Percentiles rank a stretch among this genome's conserved stretches.
Conservation (phyloP, 139 green algal species). For the Coccomyxa sp. region DNA sequence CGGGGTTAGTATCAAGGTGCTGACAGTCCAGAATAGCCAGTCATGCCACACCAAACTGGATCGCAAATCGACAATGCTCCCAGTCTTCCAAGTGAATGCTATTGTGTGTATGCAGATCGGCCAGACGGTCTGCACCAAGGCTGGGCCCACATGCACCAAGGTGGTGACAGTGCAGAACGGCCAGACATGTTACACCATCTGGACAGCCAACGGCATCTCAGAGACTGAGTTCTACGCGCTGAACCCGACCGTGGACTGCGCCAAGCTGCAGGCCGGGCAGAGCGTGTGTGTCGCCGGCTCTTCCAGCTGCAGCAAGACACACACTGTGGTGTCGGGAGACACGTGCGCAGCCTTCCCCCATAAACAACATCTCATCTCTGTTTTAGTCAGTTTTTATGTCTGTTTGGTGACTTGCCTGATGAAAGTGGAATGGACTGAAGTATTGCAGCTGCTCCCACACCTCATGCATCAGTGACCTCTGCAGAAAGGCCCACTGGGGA, state of each 20-base stretch:
- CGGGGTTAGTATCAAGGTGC: no score
- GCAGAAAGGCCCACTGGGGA: no score
- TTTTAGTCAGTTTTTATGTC: no score
- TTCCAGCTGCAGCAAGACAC: neutral
- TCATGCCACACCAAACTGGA: no score
- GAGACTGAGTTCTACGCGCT: neutral
- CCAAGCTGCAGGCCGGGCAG: neutral
- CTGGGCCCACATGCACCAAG: neutral
- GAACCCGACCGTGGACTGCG: conserved; percentile 8
- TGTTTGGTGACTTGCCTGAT: no score
- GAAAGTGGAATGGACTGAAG: no score
- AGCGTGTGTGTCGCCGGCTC: neutral
- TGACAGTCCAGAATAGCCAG: no score
- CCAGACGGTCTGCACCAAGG: neutral
- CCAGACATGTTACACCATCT: conserved; percentile 6
- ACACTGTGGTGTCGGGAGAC: neutral
- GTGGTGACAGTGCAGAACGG: neutral
- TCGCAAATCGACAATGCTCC: no score
- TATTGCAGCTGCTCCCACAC: no score
- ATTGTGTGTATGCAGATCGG: neutral
- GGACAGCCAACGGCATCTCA: neutral
- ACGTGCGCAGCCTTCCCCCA: neutral
- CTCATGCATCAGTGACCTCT: no score
- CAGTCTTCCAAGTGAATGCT: no score
- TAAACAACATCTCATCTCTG: no score